phyloP scores from a whole-genome alignment of 1,139 yeast species.

The Arxiozyma heterogenica region DNA sequence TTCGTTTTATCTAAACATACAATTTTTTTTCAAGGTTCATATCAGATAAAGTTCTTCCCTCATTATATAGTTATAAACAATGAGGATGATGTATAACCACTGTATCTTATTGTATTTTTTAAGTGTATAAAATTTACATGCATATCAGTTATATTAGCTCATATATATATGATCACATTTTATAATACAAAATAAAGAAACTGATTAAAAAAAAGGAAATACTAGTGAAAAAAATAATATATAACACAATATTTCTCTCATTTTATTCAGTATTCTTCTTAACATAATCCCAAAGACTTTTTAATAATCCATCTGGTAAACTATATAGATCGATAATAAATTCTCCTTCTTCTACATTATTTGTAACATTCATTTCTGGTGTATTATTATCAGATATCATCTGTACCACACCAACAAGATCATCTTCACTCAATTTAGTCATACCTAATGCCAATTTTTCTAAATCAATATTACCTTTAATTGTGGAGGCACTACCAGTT shows the following conservation, averaged over 20 bases:
- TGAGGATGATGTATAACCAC: neutral
- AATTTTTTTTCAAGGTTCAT: too few species aligned
- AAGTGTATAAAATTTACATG: neutral
- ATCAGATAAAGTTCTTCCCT: too few species aligned
- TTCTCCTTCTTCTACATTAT: conserved; percentile 94
- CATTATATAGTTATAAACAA: too few species aligned
- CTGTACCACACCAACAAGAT: conserved; percentile 86
- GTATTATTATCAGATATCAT: conserved; percentile 97
- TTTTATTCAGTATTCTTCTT: conserved; percentile 43
- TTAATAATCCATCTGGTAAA: conserved; percentile 81
- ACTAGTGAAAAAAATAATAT: neutral
- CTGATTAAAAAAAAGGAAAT: too few species aligned
- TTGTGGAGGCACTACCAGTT: conserved; percentile 32
- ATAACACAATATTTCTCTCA: neutral
- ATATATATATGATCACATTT: neutral
- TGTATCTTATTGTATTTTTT: too few species aligned
- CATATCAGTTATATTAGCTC: neutral
- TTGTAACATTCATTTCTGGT: conserved; percentile 90
- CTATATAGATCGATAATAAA: conserved; percentile 94
- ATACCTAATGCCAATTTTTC: conserved; percentile 87
- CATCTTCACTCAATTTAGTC: conserved; percentile 84
- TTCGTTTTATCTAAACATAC: neutral
- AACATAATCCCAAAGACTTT: conserved; percentile 91
- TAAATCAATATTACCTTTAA: conserved; percentile 70
- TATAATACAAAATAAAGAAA: neutral